Evolutionary conservation across 2,329 filamentous ascomycete genomes (phyloP).

Genomic region (Microdochium bolleyi): DNA sequence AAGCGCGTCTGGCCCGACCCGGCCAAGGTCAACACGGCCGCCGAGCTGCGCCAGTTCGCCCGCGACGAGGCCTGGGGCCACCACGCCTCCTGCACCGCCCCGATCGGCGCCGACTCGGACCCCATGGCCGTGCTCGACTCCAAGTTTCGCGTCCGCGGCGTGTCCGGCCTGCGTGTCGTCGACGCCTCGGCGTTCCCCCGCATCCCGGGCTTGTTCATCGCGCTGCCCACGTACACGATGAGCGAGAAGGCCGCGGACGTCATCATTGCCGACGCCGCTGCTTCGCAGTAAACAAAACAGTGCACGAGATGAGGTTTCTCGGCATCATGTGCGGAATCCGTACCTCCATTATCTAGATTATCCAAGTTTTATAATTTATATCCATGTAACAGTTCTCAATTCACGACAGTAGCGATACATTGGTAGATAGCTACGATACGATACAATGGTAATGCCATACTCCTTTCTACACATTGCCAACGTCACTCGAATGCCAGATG

Average conservation of each 20-base stretch:
- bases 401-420: too few species aligned
- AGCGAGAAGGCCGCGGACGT: not conserved
- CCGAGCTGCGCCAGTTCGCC: constrained; percentile 34
- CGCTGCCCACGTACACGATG: not conserved
- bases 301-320: too few species aligned
- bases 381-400: too few species aligned
- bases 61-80: constrained; percentile 42
- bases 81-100: constrained; percentile 42
- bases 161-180: not conserved
- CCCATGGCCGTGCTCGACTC: constrained; percentile 42
- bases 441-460: too few species aligned
- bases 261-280: not conserved
- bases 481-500: too few species aligned
- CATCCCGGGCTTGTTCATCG: not conserved
- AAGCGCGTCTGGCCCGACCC: constrained; percentile 8
- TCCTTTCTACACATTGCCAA: too few species aligned
- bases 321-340: too few species aligned
- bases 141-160: constrained; percentile 37
- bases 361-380: too few species aligned
- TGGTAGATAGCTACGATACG: too few species aligned
- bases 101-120: constrained; percentile 43
- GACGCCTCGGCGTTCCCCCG: not conserved
- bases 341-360: too few species aligned
- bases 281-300: not conserved
- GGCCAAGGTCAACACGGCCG: constrained; percentile 17